Percentiles rank a stretch among this genome's conserved stretches.
Conservation (phyloP, 257 asterid species). For the Phtheirospermum japonicum region DNA sequence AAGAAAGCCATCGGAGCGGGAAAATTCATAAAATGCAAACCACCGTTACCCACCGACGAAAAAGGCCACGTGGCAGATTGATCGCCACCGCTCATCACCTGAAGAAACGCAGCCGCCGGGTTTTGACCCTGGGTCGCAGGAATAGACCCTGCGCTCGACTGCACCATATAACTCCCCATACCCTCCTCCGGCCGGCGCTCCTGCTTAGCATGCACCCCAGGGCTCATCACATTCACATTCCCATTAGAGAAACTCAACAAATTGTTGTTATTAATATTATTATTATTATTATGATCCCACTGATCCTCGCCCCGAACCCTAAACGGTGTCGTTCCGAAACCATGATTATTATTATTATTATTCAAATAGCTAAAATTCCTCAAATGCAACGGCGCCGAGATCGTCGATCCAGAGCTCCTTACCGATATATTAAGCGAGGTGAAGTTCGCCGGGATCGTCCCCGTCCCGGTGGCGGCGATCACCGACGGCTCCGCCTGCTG, state of each 20-base stretch:
- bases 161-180: conserved; percentile 35
- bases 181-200: conserved; percentile 38
- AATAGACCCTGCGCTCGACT: conserved; percentile 36
- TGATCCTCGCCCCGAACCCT: conserved; percentile 20
- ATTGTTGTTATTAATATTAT: not conserved
- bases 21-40: conserved; percentile 54
- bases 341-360: conserved; percentile 20
- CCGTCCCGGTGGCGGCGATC: conserved; percentile 87
- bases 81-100: conserved; percentile 28
- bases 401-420: conserved; percentile 58
- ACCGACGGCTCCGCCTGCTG: conserved; percentile 92
- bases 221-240: conserved; percentile 26
- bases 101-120: conserved; percentile 37
- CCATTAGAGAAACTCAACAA: conserved; percentile 28
- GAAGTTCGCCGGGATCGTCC: conserved; percentile 84
- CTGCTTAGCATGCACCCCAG: conserved; percentile 24
- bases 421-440: conserved; percentile 60
- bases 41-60: conserved; percentile 36
- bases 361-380: conserved; percentile 26
- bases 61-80: conserved; percentile 47
- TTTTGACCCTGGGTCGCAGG: conserved; percentile 39
- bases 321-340: conserved; percentile 28
- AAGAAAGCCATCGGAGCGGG: conserved; percentile 38
- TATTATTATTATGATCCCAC: not conserved
- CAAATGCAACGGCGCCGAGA: conserved; percentile 51